phyloP scores from a whole-genome alignment of 768 basidiomycete genomes.

The Lactifluus volemus region DNA sequence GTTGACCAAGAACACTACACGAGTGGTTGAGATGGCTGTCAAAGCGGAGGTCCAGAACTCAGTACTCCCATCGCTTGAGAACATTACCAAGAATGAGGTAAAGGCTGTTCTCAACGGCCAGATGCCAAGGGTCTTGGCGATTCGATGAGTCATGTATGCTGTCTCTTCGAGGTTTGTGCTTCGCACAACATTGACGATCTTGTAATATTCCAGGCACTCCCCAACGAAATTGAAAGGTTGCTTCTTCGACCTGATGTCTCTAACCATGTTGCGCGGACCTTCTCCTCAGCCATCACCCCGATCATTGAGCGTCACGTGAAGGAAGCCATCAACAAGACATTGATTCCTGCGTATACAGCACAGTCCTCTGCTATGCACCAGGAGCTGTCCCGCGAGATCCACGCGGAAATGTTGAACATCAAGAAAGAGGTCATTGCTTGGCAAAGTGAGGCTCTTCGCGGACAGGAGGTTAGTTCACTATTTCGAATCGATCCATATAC shows the following conservation, averaged over 20 bases:
- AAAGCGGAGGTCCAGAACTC: constrained; percentile 79
- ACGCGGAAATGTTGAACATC: constrained; percentile 62
- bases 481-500: constrained; percentile 5
- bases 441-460: constrained; percentile 71
- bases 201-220: constrained; percentile 46
- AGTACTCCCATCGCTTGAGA: constrained; percentile 74
- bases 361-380: constrained; percentile 73
- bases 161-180: not conserved
- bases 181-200: constrained; percentile 2
- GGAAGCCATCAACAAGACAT: constrained; percentile 61
- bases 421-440: constrained; percentile 74
- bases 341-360: constrained; percentile 69
- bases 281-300: constrained; percentile 65
- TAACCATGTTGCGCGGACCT: constrained; percentile 63
- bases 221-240: constrained; percentile 70
- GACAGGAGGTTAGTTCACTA: constrained; percentile 56
- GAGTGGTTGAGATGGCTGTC: constrained; percentile 84
- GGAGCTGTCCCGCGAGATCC: constrained; percentile 67
- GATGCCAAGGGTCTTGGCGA: constrained; percentile 66
- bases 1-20: constrained; percentile 78
- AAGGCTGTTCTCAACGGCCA: constrained; percentile 70
- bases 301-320: constrained; percentile 76
- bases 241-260: constrained; percentile 70
- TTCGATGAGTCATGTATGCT: constrained; percentile 59
- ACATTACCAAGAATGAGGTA: constrained; percentile 74